Base-by-base conservation (phyloP, 257 asterid genomes). In the Primulina eburnea region DNA sequence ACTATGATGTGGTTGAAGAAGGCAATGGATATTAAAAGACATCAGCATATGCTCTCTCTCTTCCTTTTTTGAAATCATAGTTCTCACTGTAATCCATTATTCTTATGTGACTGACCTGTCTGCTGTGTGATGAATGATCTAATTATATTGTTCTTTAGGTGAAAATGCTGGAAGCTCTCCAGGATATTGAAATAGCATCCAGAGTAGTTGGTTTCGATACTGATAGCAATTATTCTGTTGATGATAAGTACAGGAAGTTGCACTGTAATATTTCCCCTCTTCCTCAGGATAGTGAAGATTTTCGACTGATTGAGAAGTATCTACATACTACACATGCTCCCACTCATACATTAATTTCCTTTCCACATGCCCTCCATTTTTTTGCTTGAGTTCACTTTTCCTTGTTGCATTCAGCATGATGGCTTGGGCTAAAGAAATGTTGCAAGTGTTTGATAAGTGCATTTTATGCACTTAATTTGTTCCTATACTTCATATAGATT, bases 121-220 rank as follows among this genome's bases (percentile, higher is more conserved):
- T 70, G 9, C 40, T 34, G 26, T 60, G 50, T 7, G 65, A 43
- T 38, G 37, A 72, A 56, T 38, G 37, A 58, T 56, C 43, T 65
- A 28, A 40, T 35, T 53, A 17, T 56, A 6, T 56, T 70, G 60
- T 78, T 81, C 26, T 68, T 78, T 68, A 94, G 99, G 96, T 94
- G 81, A 88, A 91, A 89, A 94, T 94, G 95, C 84, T 91, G 72
- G 99, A 94, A 94, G 97, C 99, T 63, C 97, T 94, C 61, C 99
- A 94, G 73, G 97, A 94, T 69, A 94, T 94, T 72, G 99, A 91
- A 83, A 91, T 94, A 77, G 97, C 99, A 73, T 94, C 99, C 53
- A 87, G 79, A 78, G 82, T 94, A 32, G 96, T 91, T 72, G 97
- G 96, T 66, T 88, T 94, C 70, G 95, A 85, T 76, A 83, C 60